Base-by-base conservation (phyloP, 2,329 filamentous ascomycete genomes). In the Teratosphaeria nubilosa region DNA sequence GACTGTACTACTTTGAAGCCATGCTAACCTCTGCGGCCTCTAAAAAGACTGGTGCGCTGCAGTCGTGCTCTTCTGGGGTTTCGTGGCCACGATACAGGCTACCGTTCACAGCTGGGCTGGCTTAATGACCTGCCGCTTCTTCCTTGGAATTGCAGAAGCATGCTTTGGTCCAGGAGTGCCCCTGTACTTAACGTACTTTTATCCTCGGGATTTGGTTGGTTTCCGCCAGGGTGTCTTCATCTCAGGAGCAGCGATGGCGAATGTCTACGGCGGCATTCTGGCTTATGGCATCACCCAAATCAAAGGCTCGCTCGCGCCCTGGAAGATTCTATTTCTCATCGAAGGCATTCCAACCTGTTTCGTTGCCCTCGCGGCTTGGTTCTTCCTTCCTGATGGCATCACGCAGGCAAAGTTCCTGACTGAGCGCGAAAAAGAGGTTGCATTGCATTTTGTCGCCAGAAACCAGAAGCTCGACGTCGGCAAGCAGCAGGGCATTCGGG, bases 231-330 rank as follows among this genome's bases (percentile, higher is more conserved):
- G 81, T 1, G 67, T 85, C 24, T 85, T 84, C 61, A 60, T 77
- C 25, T 68, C 68, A 11, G 74, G 74, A 3, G 84, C 85, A 0
- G 85, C 86, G 1, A 79, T 95, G 58, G 90, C 90, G 1, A 94
- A 89, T 50, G 86, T 85, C 1, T 91, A 95, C 69, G 88, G 90
- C 0, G 85, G 85, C 1, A 84, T 83, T 3, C 68, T 80, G 9
- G 84, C 84, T 1, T 30, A 53, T 53, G 82, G 79, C 4, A 86
- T 88, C 67, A 84, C 83, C 9, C 80, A 81, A 30, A 82, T 84
- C 13, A 76, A 80, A 64, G 75, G 77, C 2, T 69, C 75, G 16
- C 70, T 88, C 51, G 78, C 81, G 2, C 82, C 78, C 58, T 90
- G 87, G 87, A 79, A 56, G 53, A 73, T 81, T 2, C 63, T 82